Evolutionary conservation across 2,329 filamentous ascomycete genomes (phyloP).

Genomic region (Fonsecaea pedrosoi): DNA sequence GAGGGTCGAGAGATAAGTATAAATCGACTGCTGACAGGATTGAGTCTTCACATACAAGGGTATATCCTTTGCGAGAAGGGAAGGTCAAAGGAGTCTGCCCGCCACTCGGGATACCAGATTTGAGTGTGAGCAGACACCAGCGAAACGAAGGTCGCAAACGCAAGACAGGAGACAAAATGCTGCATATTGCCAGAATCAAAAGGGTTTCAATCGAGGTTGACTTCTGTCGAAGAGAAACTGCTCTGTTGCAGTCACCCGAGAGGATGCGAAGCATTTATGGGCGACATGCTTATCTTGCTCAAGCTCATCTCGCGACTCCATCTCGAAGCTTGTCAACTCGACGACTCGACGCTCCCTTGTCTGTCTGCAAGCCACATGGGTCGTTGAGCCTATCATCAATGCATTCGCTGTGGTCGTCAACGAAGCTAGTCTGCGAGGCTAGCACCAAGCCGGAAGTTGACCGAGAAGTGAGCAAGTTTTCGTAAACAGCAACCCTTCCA

Average conservation of each 20-base stretch:
- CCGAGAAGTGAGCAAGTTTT: constrained; percentile 3
- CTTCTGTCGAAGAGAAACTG: not conserved
- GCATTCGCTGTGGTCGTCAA: constrained; percentile 2
- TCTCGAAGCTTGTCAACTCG: not conserved
- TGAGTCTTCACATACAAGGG: not conserved
- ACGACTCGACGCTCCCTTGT: not conserved
- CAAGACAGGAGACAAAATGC: not conserved
- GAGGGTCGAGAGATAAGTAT: not conserved
- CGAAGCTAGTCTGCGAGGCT: constrained; percentile 4
- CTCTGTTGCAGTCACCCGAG: not conserved
- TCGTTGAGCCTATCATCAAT: not conserved
- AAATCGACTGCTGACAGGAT: too few relatives aligned
- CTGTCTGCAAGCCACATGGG: not conserved
- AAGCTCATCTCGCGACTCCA: not conserved
- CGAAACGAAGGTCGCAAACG: not conserved
- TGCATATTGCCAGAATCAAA: not conserved
- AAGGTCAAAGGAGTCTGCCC: not conserved
- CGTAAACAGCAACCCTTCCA: not conserved
- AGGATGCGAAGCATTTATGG: constrained; percentile 1
- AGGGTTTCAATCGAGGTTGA: not conserved
- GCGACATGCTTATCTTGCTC: constrained; percentile 2
- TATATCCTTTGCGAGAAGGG: not conserved
- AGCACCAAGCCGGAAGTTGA: constrained; percentile 3
- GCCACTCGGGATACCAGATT: constrained; percentile 3
- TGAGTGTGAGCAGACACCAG: constrained; percentile 4